Evolutionary conservation across 2,329 filamentous ascomycete genomes (phyloP).

Genomic region (Didymella pinodella): DNA sequence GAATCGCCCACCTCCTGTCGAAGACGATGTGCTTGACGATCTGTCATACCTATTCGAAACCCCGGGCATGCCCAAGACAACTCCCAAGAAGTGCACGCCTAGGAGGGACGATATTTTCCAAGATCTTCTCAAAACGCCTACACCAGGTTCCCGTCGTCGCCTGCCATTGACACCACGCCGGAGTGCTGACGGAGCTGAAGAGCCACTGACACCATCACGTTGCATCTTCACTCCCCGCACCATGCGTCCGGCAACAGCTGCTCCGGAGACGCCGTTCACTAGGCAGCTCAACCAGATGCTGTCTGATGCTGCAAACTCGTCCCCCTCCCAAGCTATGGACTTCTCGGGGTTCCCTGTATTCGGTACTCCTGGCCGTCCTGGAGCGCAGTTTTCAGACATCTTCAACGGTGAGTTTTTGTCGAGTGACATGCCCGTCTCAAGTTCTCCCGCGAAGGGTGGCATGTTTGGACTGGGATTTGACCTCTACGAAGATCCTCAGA

Average conservation of each 20-base stretch:
- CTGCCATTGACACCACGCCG: constrained; percentile 46
- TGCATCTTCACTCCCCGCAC: constrained; percentile 48
- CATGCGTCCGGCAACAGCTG: constrained; percentile 40
- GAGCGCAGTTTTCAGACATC: constrained; percentile 40
- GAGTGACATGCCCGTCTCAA: constrained; percentile 49
- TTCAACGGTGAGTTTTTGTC: constrained; percentile 45
- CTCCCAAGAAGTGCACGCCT: constrained; percentile 62
- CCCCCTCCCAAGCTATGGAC: constrained; percentile 42
- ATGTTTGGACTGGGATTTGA: constrained; percentile 40
- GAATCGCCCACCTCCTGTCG: constrained; percentile 57
- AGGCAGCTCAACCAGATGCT: constrained; percentile 70
- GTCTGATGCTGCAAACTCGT: constrained; percentile 43
- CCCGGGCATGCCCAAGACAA: constrained; percentile 63
- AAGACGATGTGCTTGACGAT: constrained; percentile 56
- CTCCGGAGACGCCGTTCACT: constrained; percentile 65
- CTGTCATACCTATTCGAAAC: constrained; percentile 72
- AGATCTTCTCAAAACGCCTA: constrained; percentile 58
- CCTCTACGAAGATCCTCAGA: constrained; percentile 50
- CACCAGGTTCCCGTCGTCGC: constrained; percentile 49
- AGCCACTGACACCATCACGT: constrained; percentile 48
- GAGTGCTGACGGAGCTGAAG: constrained; percentile 28
- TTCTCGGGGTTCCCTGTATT: constrained; percentile 49
- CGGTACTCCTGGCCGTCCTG: constrained; percentile 37
- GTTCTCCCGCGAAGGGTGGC: constrained; percentile 42
- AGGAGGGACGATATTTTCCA: constrained; percentile 66